Evolutionary conservation across 1,284 basidiomycete species (phyloP), one percentile per base, ranked within the genome.

Genomic region (Heterobasidion irregulare): DNA sequence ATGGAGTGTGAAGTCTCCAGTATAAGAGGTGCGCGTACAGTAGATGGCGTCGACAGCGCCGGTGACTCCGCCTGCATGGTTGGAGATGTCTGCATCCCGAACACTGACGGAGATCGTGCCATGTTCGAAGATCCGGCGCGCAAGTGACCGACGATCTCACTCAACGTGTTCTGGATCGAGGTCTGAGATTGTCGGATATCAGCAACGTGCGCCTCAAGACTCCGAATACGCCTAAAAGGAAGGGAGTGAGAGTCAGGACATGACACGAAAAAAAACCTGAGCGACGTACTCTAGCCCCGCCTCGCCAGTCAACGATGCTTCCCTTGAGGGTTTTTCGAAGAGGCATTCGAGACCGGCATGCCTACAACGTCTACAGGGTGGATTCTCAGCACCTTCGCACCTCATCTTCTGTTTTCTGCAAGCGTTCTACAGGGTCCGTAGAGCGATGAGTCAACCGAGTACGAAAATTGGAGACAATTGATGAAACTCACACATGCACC

Each of bases 371-470:
- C 89, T 86, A 70, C 93, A 96, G 16, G 93, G 93, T 33, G 92
- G 92, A 62, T 89, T 90, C 68, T 94, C 92, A 47, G 92, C 92
- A 6, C 90, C 91, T 74, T 94, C 89, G 63, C 89, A 92, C 62
- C 88, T 77, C 89, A 92, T 92, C 71, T 92, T 92, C 72, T 92
- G 89, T 65, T 89, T 62, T 47, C 61, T 61, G 35, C 61, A 62
- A 19, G 61, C 61, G 57, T 62, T 62, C 61, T 62, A 53, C 18
- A 26, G 26, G 15, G 33, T 61, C 45, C 32, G 15, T 35, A 34
- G 16, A 36, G 41, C 8, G 41, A 19, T 26, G 53, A 51, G 45
- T 46, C 32, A 56, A 38, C 13, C 41, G 26, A 26, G 26, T 26
- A 26, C 26, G 26, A 9, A 1, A 16, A 26, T n/a, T 18, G 38